Evolutionary conservation across 2,329 filamentous ascomycete species (phyloP), one percentile per base, ranked within the genome.

Genomic region (Chlorencoelia australis): DNA sequence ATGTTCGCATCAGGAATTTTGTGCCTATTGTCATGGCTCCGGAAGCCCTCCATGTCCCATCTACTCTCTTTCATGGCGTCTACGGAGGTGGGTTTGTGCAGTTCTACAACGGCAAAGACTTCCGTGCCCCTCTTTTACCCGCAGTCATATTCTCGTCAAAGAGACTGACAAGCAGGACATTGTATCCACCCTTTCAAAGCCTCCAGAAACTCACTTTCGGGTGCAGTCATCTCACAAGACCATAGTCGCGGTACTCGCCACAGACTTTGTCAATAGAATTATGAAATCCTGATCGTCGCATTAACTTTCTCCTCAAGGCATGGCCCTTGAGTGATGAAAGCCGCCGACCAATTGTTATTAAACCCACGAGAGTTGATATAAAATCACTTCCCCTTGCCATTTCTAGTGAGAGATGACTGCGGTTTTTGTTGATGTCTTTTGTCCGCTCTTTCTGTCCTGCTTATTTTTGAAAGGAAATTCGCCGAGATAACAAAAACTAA

Each of bases 361-460:
- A 41, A 47, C 48, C 46, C 37, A 39, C 25, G 35, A n/a, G n/a
- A n/a, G n/a, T n/a, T n/a, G 48, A 46, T 51, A 45, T 42, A 37
- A 48, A 39, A 36, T 44, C 39, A 46, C 37, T 24, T 20, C 29
- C 41, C 25, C 33, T 52, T 39, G 45, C 45, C 45, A 39, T 52
- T 44, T 56, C 55, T 52, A 37, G n/a, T 39, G 61, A 64, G 66
- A 71, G 73, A 77, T 55, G 71, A 73, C 73, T 67, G 75, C 84
- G 85, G 75, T 76, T 94, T 95, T 95, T 94, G 71, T 69, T 71
- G 85, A 93, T 79, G 85, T 88, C 63, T 75, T 94, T 95, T 94
- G 84, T 82, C 73, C 84, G 84, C 71, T n/a, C n/a, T n/a, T 78
- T 66, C 66, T 62, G 77, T 81, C 80, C 76, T 79, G 74, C 73